phyloP scores from a whole-genome alignment of 331 rosid genomes.

The Ulmus americana region DNA sequence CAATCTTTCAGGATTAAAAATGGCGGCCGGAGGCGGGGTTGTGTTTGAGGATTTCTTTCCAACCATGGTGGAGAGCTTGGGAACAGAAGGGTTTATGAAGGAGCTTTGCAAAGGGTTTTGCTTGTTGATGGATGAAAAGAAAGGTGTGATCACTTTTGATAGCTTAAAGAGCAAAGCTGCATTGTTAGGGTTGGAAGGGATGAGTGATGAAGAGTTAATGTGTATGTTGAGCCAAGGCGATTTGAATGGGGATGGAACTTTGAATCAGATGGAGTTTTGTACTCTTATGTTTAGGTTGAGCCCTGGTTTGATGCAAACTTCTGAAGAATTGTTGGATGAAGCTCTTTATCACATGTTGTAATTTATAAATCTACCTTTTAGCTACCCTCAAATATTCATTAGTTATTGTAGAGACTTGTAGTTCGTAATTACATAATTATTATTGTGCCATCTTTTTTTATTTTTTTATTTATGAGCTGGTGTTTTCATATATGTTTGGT shows the following conservation, averaged over 20 bases:
- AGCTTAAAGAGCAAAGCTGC: constrained; percentile 71
- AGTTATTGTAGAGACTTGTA: background rate
- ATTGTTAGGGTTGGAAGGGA: constrained; percentile 61
- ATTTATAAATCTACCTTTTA: background rate
- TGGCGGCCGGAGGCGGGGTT: constrained; percentile 37
- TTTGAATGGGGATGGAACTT: constrained; percentile 65
- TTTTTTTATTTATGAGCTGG: background rate
- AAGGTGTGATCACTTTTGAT: constrained; percentile 60
- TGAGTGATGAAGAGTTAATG: constrained; percentile 62
- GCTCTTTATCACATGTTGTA: constrained; percentile 26
- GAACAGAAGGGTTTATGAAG: constrained; percentile 69
- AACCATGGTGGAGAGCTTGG: constrained; percentile 71
- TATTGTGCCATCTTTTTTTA: background rate
- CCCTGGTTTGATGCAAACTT: constrained; percentile 65
- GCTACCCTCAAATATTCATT: background rate
- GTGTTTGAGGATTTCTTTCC: constrained; percentile 73
- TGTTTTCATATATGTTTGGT: background rate
- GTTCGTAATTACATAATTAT: background rate
- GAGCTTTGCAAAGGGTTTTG: constrained; percentile 70
- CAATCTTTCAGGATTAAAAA: background rate
- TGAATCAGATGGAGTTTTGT: constrained; percentile 73
- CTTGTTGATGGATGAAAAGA: constrained; percentile 61
- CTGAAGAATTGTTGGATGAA: constrained; percentile 41
- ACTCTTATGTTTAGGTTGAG: constrained; percentile 84
- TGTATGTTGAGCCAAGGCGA: constrained; percentile 83